Conservation (phyloP, 352 stramenopile genomes). For the Globisporangium carolinianum region DNA sequence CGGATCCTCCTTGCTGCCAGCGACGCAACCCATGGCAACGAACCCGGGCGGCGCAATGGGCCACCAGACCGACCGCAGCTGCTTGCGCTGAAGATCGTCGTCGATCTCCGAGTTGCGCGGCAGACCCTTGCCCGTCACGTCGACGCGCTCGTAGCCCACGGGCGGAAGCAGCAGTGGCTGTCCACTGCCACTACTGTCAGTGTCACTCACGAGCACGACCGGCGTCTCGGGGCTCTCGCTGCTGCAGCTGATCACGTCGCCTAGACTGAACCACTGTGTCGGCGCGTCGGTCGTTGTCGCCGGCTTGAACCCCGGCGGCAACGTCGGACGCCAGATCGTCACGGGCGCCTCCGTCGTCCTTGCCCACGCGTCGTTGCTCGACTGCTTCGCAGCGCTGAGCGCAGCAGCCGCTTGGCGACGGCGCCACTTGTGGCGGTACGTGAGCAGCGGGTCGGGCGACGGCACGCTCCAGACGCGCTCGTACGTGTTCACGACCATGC, state of each 20-base stretch:
- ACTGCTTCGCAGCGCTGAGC: background rate
- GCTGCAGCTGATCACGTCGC: conserved; percentile 61
- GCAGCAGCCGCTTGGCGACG: conserved; percentile 23
- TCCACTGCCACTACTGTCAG: conserved; percentile 19
- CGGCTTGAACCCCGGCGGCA: conserved; percentile 36
- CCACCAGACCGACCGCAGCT: conserved; percentile 80
- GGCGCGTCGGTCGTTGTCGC: conserved; percentile 9
- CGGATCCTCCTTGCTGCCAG: conserved; percentile 72
- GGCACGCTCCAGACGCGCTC: conserved; percentile 81
- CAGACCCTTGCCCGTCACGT: conserved; percentile 77
- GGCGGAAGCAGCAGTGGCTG: conserved; percentile 36
- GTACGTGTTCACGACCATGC: conserved; percentile 64
- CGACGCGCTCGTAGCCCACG: conserved; percentile 72
- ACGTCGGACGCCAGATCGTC: conserved; percentile 64
- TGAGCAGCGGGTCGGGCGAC: conserved; percentile 64
- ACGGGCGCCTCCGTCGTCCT: conserved; percentile 42
- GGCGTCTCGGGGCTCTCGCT: conserved; percentile 49
- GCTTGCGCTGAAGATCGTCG: conserved; percentile 74
- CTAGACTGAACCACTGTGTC: conserved; percentile 54
- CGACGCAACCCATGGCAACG: conserved; percentile 65
- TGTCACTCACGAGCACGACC: conserved; percentile 54
- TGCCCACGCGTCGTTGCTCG: conserved; percentile 18
- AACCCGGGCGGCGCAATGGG: conserved; percentile 74
- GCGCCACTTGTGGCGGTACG: conserved; percentile 79
- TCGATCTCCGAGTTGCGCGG: conserved; percentile 71